Evolutionary conservation across 352 stramenopile genomes (phyloP).

Genomic region (Blastocystis sp.): DNA sequence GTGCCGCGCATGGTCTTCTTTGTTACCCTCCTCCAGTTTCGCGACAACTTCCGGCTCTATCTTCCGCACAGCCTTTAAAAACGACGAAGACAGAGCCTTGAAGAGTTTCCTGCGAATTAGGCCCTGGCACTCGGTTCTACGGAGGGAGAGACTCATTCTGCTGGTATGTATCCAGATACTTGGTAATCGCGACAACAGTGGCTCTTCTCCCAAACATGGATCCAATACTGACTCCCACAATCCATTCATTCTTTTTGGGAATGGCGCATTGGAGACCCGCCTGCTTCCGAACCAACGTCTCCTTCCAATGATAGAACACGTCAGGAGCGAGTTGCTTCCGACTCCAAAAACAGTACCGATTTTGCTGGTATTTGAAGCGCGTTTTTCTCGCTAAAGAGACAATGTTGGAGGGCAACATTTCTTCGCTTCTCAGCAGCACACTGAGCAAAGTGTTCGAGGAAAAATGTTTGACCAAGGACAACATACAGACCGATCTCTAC

Average conservation of each 20-base stretch:
- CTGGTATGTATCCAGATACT: slow-evolving; percentile 57
- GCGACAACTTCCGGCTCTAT: slow-evolving; percentile 14
- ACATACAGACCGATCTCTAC: slow-evolving; percentile 59
- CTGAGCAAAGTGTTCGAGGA: slow-evolving; percentile 63
- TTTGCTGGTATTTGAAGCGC: background rate
- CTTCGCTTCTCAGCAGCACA: slow-evolving; percentile 19
- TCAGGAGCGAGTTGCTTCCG: too few relatives aligned
- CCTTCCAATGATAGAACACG: too few relatives aligned
- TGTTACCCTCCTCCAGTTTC: slow-evolving; percentile 55
- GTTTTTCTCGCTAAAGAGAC: background rate
- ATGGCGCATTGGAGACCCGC: too few relatives aligned
- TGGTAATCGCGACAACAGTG: slow-evolving; percentile 52
- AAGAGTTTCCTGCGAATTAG: slow-evolving; percentile 32
- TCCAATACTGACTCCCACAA: background rate
- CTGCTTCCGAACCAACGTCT: too few relatives aligned
- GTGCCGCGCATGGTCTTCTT: slow-evolving; percentile 37
- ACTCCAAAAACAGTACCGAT: background rate
- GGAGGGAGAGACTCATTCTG: slow-evolving; percentile 36
- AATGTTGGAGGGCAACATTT: slow-evolving; percentile 66
- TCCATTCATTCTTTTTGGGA: too few relatives aligned
- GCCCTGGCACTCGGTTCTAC: background rate
- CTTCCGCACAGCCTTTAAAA: slow-evolving; percentile 42
- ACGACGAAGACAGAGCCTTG: slow-evolving; percentile 4
- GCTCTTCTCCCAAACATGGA: slow-evolving; percentile 38
- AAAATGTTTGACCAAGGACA: slow-evolving; percentile 63